Evolutionary conservation across 129 eudicot genomes (phyloP).

Genomic region (Glebionis coronaria): DNA sequence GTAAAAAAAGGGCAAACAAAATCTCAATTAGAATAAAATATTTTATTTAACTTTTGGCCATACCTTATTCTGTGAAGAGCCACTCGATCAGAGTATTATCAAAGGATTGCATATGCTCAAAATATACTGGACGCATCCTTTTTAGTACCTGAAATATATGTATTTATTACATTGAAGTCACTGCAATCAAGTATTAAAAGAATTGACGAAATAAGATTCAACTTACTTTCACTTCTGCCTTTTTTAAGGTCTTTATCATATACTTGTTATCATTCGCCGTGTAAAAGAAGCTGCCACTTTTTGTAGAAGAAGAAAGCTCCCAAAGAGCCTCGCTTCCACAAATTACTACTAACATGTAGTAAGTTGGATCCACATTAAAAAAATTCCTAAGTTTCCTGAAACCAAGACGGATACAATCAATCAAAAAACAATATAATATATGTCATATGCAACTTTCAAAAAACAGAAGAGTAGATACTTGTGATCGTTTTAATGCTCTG

Average conservation of each 20-base stretch:
- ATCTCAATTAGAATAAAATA: neutral
- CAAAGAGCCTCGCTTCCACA: slow-evolving; percentile 92
- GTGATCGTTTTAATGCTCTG: too few relatives aligned
- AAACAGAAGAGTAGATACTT: too few relatives aligned
- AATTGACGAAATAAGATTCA: neutral
- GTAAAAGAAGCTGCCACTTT: slow-evolving; percentile 97
- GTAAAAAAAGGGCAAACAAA: neutral
- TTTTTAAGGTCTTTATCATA: slow-evolving; percentile 94
- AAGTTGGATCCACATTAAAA: too few relatives aligned
- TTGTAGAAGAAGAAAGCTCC: slow-evolving; percentile 89
- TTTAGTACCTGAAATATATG: slow-evolving; percentile 55
- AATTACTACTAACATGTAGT: slow-evolving; percentile 7
- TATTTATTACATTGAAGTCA: slow-evolving; percentile 10
- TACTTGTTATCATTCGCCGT: slow-evolving; percentile 81
- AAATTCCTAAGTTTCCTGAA: too few relatives aligned
- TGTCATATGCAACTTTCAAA: too few relatives aligned
- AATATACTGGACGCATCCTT: slow-evolving; percentile 38
- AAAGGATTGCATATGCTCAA: slow-evolving; percentile 2
- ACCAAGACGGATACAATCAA: too few relatives aligned
- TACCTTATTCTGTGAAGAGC: slow-evolving; percentile 82
- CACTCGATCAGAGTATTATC: slow-evolving; percentile 36
- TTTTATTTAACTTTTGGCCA: neutral
- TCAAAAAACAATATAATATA: too few relatives aligned
- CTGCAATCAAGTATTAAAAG: neutral
- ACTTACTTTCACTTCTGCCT: slow-evolving; percentile 90